Evolutionary conservation across 345 rosid species (phyloP).

Genomic region (Eucalyptus polyanthemos): DNA sequence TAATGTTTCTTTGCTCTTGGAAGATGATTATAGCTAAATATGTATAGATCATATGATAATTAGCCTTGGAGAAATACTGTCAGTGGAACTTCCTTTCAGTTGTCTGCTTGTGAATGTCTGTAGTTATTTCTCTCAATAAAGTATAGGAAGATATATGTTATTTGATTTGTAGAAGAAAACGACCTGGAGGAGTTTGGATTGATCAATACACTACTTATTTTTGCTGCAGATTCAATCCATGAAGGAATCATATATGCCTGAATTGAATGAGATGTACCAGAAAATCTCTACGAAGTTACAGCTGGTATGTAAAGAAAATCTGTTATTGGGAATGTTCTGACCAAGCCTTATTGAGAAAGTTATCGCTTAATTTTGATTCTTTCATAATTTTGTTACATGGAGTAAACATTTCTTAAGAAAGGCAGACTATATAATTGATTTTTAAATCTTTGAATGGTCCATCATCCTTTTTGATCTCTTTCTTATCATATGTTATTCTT

Average conservation of each 20-base stretch:
- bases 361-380: background rate
- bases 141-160: background rate
- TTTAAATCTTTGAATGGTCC: background rate
- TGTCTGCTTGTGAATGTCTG: background rate
- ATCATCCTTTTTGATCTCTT: background rate
- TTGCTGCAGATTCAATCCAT: constrained; percentile 43
- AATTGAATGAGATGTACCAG: constrained; percentile 55
- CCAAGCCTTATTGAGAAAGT: background rate
- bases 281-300: constrained; percentile 44
- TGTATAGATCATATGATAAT: background rate
- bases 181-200: background rate
- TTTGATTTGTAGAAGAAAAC: background rate
- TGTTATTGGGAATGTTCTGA: background rate
- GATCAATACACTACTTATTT: background rate
- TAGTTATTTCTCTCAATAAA: background rate
- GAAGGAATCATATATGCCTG: constrained; percentile 56
- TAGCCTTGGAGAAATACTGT: background rate
- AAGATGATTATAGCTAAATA: background rate
- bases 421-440: background rate
- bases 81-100: background rate
- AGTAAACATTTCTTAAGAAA: background rate
- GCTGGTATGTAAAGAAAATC: constrained; percentile 16
- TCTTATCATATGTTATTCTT: background rate
- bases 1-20: background rate
- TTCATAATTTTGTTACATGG: background rate